phyloP scores from a whole-genome alignment of 176 grass and related monocot species.

The Eremochloa ophiuroides region DNA sequence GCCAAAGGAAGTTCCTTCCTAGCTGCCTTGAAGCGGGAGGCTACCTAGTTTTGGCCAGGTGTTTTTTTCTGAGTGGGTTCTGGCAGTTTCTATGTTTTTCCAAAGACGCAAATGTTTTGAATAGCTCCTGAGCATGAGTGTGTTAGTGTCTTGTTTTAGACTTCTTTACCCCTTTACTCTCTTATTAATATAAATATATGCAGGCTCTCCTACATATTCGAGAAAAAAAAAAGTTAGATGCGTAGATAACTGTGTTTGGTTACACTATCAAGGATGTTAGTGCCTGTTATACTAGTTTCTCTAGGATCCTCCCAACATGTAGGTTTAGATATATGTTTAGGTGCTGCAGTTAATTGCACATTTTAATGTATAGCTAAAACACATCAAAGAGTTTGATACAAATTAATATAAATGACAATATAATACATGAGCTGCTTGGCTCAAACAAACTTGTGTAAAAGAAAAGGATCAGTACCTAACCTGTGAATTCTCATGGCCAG shows the following conservation, averaged over 20 bases:
- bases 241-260: not conserved
- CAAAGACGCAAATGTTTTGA: too few species aligned
- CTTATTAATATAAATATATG: not conserved
- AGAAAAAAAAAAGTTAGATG: not conserved
- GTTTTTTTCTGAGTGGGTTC: too few species aligned
- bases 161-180: not conserved
- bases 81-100: too few species aligned
- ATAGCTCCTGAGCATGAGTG: too few species aligned
- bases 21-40: not conserved
- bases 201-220: not conserved
- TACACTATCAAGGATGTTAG: not conserved
- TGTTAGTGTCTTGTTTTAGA: not conserved
- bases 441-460: not conserved
- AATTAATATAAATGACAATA: not conserved
- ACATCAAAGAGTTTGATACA: not conserved
- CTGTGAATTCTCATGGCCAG: slow-evolving; percentile 28
- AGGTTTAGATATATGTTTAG: not conserved
- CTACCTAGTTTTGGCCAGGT: not conserved
- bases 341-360: not conserved
- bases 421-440: not conserved
- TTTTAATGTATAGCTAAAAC: slow-evolving; percentile 8
- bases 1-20: not conserved
- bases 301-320: not conserved
- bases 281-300: not conserved
- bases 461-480: slow-evolving; percentile 23